A percentile compares a stretch with the other conserved stretches of the same genome.
Conservation (phyloP, 1,284 basidiomycete species). For the Moesziomyces sp. region DNA sequence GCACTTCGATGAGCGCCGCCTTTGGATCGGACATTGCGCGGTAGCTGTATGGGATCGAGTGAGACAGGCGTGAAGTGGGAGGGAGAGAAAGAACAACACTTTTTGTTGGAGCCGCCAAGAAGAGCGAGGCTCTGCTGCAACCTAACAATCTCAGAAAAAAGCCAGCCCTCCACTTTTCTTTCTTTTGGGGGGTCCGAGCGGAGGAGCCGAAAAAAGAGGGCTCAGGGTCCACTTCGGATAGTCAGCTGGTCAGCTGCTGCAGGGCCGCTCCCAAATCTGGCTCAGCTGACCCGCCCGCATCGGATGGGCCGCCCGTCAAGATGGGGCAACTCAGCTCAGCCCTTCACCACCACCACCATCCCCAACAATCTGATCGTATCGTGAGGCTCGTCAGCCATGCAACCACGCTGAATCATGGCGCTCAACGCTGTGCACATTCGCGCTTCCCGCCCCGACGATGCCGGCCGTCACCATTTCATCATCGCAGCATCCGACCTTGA, state of each 20-base stretch:
- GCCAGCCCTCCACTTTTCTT: neutral
- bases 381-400: neutral
- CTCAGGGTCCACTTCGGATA: too few species aligned
- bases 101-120: too few species aligned
- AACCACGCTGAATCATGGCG: conserved; percentile 13
- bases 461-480: neutral
- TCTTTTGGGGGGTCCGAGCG: too few species aligned
- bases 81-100: neutral
- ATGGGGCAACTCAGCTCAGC: too few species aligned
- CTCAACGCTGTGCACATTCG: conserved; percentile 36
- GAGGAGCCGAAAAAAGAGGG: neutral
- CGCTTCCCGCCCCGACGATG: neutral
- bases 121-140: too few species aligned
- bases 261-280: too few species aligned
- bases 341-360: too few species aligned
- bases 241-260: too few species aligned
- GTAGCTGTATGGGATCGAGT: neutral
- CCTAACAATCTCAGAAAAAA: neutral
- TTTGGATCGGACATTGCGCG: conserved; percentile 26
- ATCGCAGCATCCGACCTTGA: neutral
- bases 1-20: conserved; percentile 37
- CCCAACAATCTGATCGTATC: too few species aligned
- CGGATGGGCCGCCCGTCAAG: too few species aligned
- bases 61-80: neutral
- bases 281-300: too few species aligned